Evolutionary conservation across 2,329 filamentous ascomycete genomes (phyloP).

Genomic region (Phyllosticta paracitricarpa): DNA sequence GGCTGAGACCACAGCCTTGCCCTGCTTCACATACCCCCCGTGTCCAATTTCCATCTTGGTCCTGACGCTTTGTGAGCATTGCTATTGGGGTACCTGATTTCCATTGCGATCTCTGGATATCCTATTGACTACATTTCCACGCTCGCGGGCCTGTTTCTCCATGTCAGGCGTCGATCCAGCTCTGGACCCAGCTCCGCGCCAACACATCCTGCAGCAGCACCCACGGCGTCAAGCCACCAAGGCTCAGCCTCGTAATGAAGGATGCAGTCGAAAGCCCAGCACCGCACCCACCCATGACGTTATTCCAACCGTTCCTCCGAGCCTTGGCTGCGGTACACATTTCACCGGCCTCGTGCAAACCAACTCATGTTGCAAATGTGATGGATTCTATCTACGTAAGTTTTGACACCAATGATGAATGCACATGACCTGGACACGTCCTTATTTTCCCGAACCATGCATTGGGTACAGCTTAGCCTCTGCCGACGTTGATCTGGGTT

Average conservation of each 20-base stretch:
- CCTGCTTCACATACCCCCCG: background rate
- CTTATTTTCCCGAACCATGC: background rate
- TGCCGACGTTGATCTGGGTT: background rate
- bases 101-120: slow-evolving; percentile 22
- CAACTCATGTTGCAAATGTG: background rate
- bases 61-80: background rate
- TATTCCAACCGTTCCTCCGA: background rate
- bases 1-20: slow-evolving; percentile 4
- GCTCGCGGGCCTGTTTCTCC: slow-evolving; percentile 17
- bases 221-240: slow-evolving; percentile 16
- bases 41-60: background rate
- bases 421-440: background rate
- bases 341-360: background rate
- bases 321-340: background rate
- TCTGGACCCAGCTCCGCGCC: slow-evolving; percentile 15
- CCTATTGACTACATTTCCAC: slow-evolving; percentile 27
- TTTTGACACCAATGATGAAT: background rate
- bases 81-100: slow-evolving; percentile 15
- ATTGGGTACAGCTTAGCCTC: slow-evolving; percentile 9
- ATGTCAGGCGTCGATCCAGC: slow-evolving; percentile 11
- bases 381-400: background rate
- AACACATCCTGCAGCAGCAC: slow-evolving; percentile 27
- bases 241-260: slow-evolving; percentile 18
- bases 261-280: background rate
- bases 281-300: background rate